Evolutionary conservation across 768 basidiomycete species (phyloP), one percentile per base, ranked within the genome.

Genomic region (Myochromella boudieri): DNA sequence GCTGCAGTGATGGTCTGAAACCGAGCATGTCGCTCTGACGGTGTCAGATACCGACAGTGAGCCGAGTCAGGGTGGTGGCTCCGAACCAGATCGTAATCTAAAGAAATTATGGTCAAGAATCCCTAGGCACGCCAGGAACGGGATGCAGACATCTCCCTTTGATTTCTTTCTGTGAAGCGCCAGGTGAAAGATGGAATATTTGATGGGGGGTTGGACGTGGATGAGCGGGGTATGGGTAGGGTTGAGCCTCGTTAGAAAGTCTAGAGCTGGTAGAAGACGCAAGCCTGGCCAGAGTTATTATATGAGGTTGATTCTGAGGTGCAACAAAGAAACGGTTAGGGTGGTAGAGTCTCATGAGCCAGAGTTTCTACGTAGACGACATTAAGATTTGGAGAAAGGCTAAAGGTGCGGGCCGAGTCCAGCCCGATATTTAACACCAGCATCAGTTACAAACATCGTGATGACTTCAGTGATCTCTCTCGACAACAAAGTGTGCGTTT

Each of bases 31-130:
- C 80, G 75, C 38, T 75, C 62, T 31, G 65, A 57, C 5, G 77
- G 59, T 1, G 77, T 60, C 15, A 81, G 49, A 15, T 55, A 45
- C 5, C 71, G 71, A 21, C 71, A 69, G 8, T 67, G 60, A 3
- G 71, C 66, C 3, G 81, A 79, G 60, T 91, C 87, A 3, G 88
- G 87, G 57, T 91, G 88, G 58, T 88, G 78, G 8, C 71, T 60
- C 36, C 82, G 80, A 29, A 85, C 87, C 31, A 90, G 76, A 24
- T 89, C 87, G 55, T 83, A 88, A 61, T 89, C 87, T 87, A 51
- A 7, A 45, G 21, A 22, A 40, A 33, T 26, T 31, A 31, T 17
- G 24, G 26, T 49, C 14, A 48, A 47, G n/a, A n/a, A 7, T 15
- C 18, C 40, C 32, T 20, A 9, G 18, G 24, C 25, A 29, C 6